Evolutionary conservation across 208 protist genomes (phyloP).

Genomic region (Porcisia deanei): DNA sequence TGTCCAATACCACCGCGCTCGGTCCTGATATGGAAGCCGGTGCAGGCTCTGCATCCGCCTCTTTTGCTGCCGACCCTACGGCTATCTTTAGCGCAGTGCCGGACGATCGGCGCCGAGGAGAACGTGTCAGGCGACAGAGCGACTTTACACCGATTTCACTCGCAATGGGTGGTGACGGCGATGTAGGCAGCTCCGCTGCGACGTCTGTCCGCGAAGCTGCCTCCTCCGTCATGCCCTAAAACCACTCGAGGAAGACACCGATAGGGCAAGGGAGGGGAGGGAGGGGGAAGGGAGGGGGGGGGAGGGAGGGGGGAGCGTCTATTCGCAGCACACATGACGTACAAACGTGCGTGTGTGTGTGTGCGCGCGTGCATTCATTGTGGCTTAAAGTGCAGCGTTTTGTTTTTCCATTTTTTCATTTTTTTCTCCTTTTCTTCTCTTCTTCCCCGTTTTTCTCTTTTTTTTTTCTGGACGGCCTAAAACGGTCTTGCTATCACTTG

Average conservation of each 20-base stretch:
- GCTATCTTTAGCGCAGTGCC: not conserved
- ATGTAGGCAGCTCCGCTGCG: constrained; percentile 3
- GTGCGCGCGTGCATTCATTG: not conserved
- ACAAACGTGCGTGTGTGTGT: not conserved
- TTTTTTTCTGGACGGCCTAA: no score
- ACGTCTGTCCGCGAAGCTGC: not conserved
- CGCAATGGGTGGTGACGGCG: not conserved
- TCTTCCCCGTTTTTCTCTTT: not conserved
- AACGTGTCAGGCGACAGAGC: not conserved
- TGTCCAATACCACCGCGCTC: not conserved
- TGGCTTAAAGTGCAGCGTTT: not conserved
- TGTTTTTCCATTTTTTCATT: no score
- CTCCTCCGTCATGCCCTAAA: constrained; percentile 1
- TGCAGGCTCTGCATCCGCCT: not conserved
- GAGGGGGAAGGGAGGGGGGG: not conserved
- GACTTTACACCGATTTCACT: constrained; percentile 3
- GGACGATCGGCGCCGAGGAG: not conserved
- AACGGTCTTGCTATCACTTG: not conserved
- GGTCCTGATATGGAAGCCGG: not conserved
- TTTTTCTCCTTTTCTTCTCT: no score
- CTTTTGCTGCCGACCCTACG: not conserved
- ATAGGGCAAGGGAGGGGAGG: not conserved
- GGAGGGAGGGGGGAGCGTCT: not conserved
- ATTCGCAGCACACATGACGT: not conserved
- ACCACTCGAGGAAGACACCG: not conserved